A percentile compares a stretch with the other conserved stretches of the same genome.
Conservation (phyloP, 352 stramenopile species). For the Phytopythium oedochilum region DNA sequence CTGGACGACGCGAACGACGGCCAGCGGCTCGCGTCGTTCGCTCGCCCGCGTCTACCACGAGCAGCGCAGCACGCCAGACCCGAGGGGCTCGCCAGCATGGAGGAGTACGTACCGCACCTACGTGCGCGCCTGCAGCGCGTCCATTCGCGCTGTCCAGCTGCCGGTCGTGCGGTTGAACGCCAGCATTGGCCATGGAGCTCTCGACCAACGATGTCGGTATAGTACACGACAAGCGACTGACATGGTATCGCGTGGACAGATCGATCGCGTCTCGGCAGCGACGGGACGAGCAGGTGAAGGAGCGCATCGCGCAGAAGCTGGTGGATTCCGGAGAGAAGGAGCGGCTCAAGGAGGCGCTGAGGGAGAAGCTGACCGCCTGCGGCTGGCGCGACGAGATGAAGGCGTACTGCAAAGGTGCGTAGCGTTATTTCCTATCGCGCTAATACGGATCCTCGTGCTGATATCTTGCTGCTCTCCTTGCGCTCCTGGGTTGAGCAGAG, state of each 20-base stretch:
- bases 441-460: not conserved
- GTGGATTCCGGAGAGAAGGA: conserved; percentile 89
- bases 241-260: conserved; percentile 14
- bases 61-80: not conserved
- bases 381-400: conserved; percentile 93
- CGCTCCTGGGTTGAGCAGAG: conserved; percentile 50
- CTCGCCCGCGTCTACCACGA: not conserved
- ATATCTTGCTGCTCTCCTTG: not conserved
- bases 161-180: not conserved
- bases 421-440: not conserved
- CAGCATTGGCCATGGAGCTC: not conserved
- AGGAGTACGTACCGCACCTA: not conserved
- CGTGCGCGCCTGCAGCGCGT: not conserved
- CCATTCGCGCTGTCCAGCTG: not conserved
- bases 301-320: conserved; percentile 83
- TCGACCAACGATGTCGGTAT: not conserved
- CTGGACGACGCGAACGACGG: not conserved
- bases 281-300: conserved; percentile 68
- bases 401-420: conserved; percentile 77
- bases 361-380: conserved; percentile 85
- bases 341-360: conserved; percentile 85
- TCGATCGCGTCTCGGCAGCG: conserved; percentile 43
- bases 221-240: not conserved
- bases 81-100: not conserved
- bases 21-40: not conserved